phyloP scores from a whole-genome alignment of 1,284 basidiomycete genomes.

The Puccinia horiana region DNA sequence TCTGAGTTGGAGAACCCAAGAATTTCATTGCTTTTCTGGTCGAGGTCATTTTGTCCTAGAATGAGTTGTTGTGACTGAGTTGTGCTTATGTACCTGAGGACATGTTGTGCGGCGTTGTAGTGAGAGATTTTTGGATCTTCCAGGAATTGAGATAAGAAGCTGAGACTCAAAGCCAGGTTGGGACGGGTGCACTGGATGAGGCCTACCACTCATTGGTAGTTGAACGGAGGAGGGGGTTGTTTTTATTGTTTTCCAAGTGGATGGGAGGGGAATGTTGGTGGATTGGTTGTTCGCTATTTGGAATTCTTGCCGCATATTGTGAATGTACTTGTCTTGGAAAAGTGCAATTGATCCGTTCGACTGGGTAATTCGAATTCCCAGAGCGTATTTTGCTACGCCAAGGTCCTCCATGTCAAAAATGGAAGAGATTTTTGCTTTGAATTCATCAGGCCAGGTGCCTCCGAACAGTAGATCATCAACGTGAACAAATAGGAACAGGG shows the following conservation, averaged over 20 bases:
- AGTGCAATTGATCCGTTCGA: not conserved
- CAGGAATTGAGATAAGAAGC: too few species aligned
- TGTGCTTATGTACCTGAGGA: not conserved
- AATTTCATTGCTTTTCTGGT: not conserved
- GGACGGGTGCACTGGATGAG: not conserved
- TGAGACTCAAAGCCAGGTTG: too few species aligned
- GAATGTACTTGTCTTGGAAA: not conserved
- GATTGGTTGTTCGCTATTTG: not conserved
- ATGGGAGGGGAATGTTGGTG: not conserved
- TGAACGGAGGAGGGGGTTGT: not conserved
- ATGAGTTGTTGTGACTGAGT: not conserved
- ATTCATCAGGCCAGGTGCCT: not conserved
- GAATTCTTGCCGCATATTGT: not conserved
- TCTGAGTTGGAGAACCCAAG: constrained; percentile 1
- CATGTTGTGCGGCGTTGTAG: too few species aligned
- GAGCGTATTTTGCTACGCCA: not conserved
- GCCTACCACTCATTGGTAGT: not conserved
- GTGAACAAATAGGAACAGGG: not conserved
- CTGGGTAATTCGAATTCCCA: not conserved
- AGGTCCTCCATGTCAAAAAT: constrained; percentile 22
- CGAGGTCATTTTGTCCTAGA: not conserved
- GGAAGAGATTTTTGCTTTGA: constrained; percentile 8
- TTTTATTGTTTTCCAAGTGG: not conserved
- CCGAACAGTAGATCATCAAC: not conserved
- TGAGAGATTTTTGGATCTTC: too few species aligned